Base-by-base conservation (phyloP, 257 asterid genomes). In the Lavandula angustifolia region DNA sequence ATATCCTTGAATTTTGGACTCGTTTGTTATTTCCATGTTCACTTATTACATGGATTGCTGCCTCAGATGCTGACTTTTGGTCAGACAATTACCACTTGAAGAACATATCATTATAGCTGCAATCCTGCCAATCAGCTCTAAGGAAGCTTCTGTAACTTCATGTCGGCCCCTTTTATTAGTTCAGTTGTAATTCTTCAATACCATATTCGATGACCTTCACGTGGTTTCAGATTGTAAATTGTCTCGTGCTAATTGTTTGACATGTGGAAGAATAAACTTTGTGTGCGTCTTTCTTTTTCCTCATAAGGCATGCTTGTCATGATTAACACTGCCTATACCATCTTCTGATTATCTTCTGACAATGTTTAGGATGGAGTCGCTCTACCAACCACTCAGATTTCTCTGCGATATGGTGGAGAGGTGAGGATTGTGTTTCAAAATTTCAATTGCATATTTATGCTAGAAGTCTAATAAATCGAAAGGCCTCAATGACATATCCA, bases 321-420 rank as follows among this genome's bases (percentile, higher is more conserved):
- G 16, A 61, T 60, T 52, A 51, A 60, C 34, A 9, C 32, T 48
- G 49, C 41, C 33, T 60, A 29, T 50, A 60, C 40, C 54, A 71
- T 44, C 40, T 72, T 64, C 49, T 68, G 65, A 61, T 70, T 42
- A 51, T 62, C 74, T 75, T 75, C 62, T 80, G 37, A 57, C 75
- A 73, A 54, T 85, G 65, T 69, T 44, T 84, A 92, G 99, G 99
- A 94, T 77, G 97, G 97, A 63, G 97, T 83, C 10, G 75, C 95
- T 69, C 61, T 87, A 54, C 96, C 94, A 60, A 81, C 77, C 37
- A 85, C 99, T 38, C 97, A 84, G 78, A 76, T 87, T 70, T 73
- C 80, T 66, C 72, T 94, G 80, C 87, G 95, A 41, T 94, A 82
- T 53, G 99, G 99, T 64, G 99, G 99, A 80, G 99, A 94, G 97